phyloP scores from a whole-genome alignment of 2,329 filamentous ascomycete genomes.

The Paecilomyces dactylethromorphus region DNA sequence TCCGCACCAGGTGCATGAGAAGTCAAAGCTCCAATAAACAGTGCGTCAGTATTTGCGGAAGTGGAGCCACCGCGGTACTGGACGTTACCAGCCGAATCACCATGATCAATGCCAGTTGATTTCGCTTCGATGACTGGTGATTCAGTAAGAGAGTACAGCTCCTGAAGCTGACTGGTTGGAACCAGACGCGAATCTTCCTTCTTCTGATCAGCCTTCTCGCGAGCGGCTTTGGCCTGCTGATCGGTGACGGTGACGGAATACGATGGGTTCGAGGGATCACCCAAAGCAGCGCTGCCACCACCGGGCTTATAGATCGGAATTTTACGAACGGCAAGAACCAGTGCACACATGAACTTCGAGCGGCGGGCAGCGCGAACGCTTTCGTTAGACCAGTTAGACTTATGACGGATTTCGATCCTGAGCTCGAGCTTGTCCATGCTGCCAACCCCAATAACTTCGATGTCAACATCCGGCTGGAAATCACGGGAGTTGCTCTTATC shows the following conservation, averaged over 20 bases:
- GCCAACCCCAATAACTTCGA: constrained; percentile 71
- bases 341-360: constrained; percentile 94
- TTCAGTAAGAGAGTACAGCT: constrained; percentile 5
- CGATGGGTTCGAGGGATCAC: constrained; percentile 61
- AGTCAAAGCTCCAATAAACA: constrained; percentile 27
- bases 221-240: constrained; percentile 57
- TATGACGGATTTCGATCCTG: constrained; percentile 79
- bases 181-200: constrained; percentile 63
- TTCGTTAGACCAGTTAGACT: constrained; percentile 89
- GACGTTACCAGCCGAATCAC: constrained; percentile 16
- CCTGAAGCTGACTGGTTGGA: constrained; percentile 34
- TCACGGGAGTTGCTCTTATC: constrained; percentile 82
- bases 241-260: constrained; percentile 75
- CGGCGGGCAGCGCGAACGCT: constrained; percentile 70
- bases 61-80: constrained; percentile 23
- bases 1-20: constrained; percentile 26
- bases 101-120: constrained; percentile 24
- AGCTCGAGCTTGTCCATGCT: constrained; percentile 85
- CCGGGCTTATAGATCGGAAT: constrained; percentile 80
- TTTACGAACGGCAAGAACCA: constrained; percentile 77
- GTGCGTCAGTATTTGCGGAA: constrained; percentile 23
- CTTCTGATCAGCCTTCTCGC: constrained; percentile 51
- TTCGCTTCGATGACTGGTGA: constrained; percentile 7
- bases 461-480: constrained; percentile 76
- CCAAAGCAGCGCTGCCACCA: constrained; percentile 59